Evolutionary conservation across 495 filamentous ascomycete species (phyloP).

Genomic region (Penicillium manginii): DNA sequence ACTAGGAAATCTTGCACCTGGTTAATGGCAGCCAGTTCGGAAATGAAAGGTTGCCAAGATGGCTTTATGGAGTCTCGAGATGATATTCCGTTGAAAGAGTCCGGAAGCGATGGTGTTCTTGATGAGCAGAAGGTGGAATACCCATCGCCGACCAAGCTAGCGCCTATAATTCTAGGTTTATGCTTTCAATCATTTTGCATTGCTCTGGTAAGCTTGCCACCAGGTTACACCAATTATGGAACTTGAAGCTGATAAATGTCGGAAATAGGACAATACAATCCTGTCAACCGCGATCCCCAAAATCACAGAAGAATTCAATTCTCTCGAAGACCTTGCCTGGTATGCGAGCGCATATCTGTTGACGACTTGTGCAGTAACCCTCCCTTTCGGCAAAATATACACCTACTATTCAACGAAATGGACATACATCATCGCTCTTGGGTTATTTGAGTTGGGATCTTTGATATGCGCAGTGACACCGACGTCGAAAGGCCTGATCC

Average conservation of each 20-base stretch:
- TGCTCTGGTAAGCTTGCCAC: constrained; percentile 52
- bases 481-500: constrained; percentile 72
- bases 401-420: constrained; percentile 77
- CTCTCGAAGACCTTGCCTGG: constrained; percentile 78
- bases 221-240: background rate
- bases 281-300: constrained; percentile 85
- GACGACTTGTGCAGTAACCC: constrained; percentile 71
- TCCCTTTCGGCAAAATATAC: constrained; percentile 79
- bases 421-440: constrained; percentile 71
- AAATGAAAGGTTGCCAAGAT: constrained; percentile 19
- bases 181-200: constrained; percentile 67
- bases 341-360: constrained; percentile 74
- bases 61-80: constrained; percentile 18
- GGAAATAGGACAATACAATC: constrained; percentile 69
- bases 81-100: constrained; percentile 29
- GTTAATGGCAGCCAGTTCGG: constrained; percentile 17
- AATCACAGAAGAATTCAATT: constrained; percentile 79
- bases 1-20: constrained; percentile 5
- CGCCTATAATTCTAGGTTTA: constrained; percentile 60
- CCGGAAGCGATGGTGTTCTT: constrained; percentile 8
- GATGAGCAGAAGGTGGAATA: constrained; percentile 50
- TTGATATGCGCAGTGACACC: constrained; percentile 79
- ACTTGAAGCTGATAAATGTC: constrained; percentile 1
- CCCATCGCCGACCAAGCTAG: constrained; percentile 53
- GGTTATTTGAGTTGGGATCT: constrained; percentile 81